A percentile compares a stretch with the other conserved stretches of the same genome.
These are phyloP conservation scores for Geum urbanum DNA, from an alignment of 306 rosid genomes.

Conservation along the genomic window DNA sequence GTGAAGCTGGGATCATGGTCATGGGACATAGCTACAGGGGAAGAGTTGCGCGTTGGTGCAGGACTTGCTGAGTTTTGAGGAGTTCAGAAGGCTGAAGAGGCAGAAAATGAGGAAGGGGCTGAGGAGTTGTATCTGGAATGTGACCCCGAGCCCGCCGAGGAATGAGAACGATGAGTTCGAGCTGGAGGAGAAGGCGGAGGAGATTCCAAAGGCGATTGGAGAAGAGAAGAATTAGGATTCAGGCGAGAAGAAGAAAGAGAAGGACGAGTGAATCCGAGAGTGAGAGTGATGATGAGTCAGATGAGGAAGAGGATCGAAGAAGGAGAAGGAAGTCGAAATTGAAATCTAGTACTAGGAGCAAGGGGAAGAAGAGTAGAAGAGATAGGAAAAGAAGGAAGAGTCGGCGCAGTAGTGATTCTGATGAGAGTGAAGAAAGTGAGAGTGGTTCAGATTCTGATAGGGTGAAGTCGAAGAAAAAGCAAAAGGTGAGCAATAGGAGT, in stretches of 20 bases:
- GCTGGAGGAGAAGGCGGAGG: conserved; percentile 32
- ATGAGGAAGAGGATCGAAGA: conserved; percentile 35
- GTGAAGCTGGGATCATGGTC: conserved; percentile 92
- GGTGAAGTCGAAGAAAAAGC: conserved; percentile 37
- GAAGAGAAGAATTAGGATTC: conserved; percentile 21
- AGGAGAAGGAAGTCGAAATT: conserved; percentile 35
- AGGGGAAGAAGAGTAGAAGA: conserved; percentile 22
- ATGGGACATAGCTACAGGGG: conserved; percentile 81
- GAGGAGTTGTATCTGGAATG: conserved; percentile 72
- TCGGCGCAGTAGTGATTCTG: conserved; percentile 21
- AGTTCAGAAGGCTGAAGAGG: conserved; percentile 69
- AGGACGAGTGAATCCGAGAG: conserved; percentile 33
- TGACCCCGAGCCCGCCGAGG: conserved; percentile 87
- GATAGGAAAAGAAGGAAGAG: conserved; percentile 28
- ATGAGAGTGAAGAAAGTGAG: conserved; percentile 23
- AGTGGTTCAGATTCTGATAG: conserved; percentile 34
- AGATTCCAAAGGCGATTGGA: conserved; percentile 31
- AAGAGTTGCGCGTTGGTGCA: conserved; percentile 93
- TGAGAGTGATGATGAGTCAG: conserved; percentile 41
- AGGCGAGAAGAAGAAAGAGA: conserved; percentile 26
- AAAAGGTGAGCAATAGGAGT: conserved; percentile 24
- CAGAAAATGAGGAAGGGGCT: conserved; percentile 76
- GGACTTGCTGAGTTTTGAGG: conserved; percentile 85
- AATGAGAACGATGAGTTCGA: conserved; percentile 48
- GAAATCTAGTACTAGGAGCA: conserved; percentile 10